These are phyloP conservation scores for Suhomyces guaymorum DNA, from an alignment of 1,139 yeast species.

Conservation along the genomic window DNA sequence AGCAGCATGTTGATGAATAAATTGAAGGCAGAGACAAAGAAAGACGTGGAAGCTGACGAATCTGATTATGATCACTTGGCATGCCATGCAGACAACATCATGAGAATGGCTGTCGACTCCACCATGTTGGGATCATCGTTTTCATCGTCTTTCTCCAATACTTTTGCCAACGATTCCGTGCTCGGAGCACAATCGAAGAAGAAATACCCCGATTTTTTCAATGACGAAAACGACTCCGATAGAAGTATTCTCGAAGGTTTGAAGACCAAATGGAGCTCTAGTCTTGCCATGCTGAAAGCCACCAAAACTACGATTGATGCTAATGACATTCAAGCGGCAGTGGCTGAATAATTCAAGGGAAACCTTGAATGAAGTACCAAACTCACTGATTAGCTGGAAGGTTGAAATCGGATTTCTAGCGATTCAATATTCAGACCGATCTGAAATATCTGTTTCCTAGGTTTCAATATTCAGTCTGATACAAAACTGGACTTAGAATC, in stretches of 20 bases:
- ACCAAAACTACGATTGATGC: conserved; percentile 37
- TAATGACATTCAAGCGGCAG: conserved; percentile 37
- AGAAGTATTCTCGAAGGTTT: conserved; percentile 32
- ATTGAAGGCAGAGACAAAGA: conserved; percentile 5
- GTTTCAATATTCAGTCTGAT: no score
- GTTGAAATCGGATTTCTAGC: no score
- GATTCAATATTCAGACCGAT: no score
- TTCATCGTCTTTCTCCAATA: conserved; percentile 36
- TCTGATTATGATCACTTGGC: conserved; percentile 45
- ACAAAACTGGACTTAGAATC: no score
- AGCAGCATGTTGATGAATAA: conserved; percentile 17
- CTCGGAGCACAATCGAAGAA: conserved; percentile 18
- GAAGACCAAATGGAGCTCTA: conserved; percentile 22
- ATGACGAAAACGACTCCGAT: conserved; percentile 34
- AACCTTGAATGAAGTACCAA: neutral
- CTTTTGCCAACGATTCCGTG: conserved; percentile 37
- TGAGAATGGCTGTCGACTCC: conserved; percentile 52
- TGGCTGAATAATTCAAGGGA: conserved; percentile 15
- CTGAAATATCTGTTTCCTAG: no score
- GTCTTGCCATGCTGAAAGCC: conserved; percentile 24
- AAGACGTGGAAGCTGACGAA: conserved; percentile 18
- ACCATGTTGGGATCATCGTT: conserved; percentile 48
- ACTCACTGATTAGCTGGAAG: no score
- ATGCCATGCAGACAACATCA: conserved; percentile 50
- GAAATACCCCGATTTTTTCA: conserved; percentile 19